Evolutionary conservation across 352 stramenopile species (phyloP), one percentile per base, ranked within the genome.

Genomic region (Saprolegnia diclina): DNA sequence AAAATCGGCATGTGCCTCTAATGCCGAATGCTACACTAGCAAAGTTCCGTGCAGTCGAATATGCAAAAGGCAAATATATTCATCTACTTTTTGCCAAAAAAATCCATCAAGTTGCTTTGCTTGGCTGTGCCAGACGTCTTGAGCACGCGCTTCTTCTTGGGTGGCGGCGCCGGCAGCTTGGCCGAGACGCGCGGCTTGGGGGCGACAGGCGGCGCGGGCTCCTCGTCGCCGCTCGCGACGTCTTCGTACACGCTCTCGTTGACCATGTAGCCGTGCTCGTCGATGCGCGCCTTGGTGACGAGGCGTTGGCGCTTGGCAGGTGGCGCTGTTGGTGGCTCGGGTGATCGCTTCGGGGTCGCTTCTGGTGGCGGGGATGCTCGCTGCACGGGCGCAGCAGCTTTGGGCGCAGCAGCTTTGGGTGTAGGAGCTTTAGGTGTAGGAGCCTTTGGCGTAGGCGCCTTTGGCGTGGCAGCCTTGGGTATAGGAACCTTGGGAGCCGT

Each of bases 181-280:
- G 29, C 45, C 19, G 14, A 19, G 9, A 45, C 35, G 14, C 42
- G 19, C 21, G 63, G 19, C 50, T 42, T 11, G 7, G 50, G 16
- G 16, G 18, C 11, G 18, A 40, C 10, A 26, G 62, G 19, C n/a
- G 50, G 21, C 53, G 21, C 18, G 11, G 40, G 42, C 29, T 29
- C 21, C 21, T 54, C 29, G 4, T 72, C 52, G 14, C 55, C 62
- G 4, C 44, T 48, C 3, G 91, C 78, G 42, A 90, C 77, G 45
- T 91, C 83, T 35, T 93, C 79, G 46, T 81, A 87, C 44, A 73
- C 75, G 54, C 87, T 87, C 72, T 94, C 85, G 32, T 83, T 94
- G 32, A 91, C 82, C 85, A 94, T 94, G 77, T 94, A 94, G 26
- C 85, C 85, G 56, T 89, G 71, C 29, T 91, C 81, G 54, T 88